Evolutionary conservation across 306 rosid genomes (phyloP).

Genomic region (Cucurbita maxima): DNA sequence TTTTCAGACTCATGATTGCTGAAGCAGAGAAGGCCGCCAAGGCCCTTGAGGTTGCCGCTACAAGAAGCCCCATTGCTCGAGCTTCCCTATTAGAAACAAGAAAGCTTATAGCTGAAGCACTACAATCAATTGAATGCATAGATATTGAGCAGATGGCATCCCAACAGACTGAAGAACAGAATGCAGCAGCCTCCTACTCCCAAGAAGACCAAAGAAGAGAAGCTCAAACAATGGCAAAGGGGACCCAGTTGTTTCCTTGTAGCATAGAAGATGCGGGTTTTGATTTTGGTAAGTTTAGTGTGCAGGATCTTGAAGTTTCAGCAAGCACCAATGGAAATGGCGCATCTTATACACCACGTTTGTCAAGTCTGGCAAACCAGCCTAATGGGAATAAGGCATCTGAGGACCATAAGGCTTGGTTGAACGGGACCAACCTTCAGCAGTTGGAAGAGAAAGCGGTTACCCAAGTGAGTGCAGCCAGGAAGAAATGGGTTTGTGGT

Average conservation of each 20-base stretch:
- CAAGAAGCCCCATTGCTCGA: conserved; percentile 57
- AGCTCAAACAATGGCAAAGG: conserved; percentile 30
- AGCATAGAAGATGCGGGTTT: conserved; percentile 18
- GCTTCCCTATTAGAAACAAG: conserved; percentile 77
- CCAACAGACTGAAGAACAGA: conserved; percentile 17
- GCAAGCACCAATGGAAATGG: conserved; percentile 22
- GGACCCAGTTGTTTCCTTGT: conserved; percentile 23
- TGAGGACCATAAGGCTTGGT: conserved; percentile 14
- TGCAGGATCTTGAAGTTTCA: conserved; percentile 23
- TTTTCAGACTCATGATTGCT: conserved; percentile 64
- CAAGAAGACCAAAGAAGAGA: conserved; percentile 17
- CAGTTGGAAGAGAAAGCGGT: conserved; percentile 19
- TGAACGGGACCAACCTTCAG: conserved; percentile 23
- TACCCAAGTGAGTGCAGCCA: conserved; percentile 17
- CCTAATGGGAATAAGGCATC: conserved; percentile 17
- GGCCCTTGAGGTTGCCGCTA: conserved; percentile 77
- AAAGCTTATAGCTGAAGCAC: conserved; percentile 89
- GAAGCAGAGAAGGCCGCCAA: conserved; percentile 96
- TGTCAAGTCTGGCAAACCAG: conserved; percentile 12
- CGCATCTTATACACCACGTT: conserved; percentile 20
- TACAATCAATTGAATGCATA: conserved; percentile 57
- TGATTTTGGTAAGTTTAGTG: conserved; percentile 25
- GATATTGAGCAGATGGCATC: conserved; percentile 19
- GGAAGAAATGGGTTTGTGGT: conserved; percentile 81
- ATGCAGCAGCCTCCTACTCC: conserved; percentile 10